Evolutionary conservation across 768 basidiomycete species (phyloP), one percentile per base, ranked within the genome.

Genomic region (Rhodosporidiobolus sp.): DNA sequence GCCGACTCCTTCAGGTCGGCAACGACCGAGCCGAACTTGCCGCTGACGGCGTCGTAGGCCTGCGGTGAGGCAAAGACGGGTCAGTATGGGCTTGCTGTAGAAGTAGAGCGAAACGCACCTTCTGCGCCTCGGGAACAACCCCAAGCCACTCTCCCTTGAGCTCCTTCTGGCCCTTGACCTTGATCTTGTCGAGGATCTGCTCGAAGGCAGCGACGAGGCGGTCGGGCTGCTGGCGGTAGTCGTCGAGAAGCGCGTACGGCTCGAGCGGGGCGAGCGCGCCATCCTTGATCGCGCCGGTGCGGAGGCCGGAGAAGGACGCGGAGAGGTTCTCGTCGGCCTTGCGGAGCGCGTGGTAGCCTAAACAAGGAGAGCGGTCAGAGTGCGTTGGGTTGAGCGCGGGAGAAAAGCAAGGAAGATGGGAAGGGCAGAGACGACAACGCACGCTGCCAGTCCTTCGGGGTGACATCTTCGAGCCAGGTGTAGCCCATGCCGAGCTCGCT

Each of bases 391-490:
- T 7, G 38, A 14, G 14, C 14, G 38, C 43, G 4, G n/a, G 22
- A 14, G 43, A 43, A 28, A 59, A 46, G 28, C 30, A 7, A 12
- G 45, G 24, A 9, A 43, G 43, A 20, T 46, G 4, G n/a, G n/a
- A 24, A 17, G 56, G 32, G 12, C n/a, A 38, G 11, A 6, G 12
- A 49, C 7, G 28, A 26, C 24, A 12, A 60, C 73, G n/a, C 28
- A 74, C 73, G 70, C n/a, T 72, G 62, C 77, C 77, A 78, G 45
- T 78, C 77, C 54, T 71, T 68, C 61, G 69, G 56, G 22, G 69
- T 72, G 3, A 74, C 74, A 30, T 75, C 72, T 59, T 78, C 77
- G 48, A 78, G 67, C 76, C 75, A 77, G 12, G 72, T 71, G 56
- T 70, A 77, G 4, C 72, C 74, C 46, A 58, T 59, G 14, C 74